Evolutionary conservation across 2,329 filamentous ascomycete genomes (phyloP), one percentile per base, ranked within the genome.

Genomic region (Zymoseptoria tritici): DNA sequence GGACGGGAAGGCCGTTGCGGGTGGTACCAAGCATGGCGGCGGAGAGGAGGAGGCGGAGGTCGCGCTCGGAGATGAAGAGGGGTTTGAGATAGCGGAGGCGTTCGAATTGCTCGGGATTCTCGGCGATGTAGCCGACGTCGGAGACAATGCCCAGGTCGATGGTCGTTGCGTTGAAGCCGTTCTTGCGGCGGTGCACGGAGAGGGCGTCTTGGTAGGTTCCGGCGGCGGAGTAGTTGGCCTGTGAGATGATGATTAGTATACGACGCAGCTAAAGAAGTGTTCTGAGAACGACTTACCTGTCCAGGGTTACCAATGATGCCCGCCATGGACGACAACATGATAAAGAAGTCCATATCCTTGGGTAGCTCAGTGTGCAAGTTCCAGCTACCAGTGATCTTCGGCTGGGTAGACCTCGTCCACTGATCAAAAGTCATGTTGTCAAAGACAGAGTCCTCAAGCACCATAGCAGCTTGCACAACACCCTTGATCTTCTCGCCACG

Each of bases 401-500:
- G 64, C 0, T 49, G 36, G 4, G 68, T 46, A 1, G 59, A 49
- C 16, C 53, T 49, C 2, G 54, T 59, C 8, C 58, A 49, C 8
- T 61, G 57, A 2, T 67, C 57, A 9, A 59, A 57, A 1, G 68
- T 67, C 69, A 72, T 70, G 8, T 61, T 62, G 9, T 64, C 60
- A 29, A 69, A 67, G 0, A 64, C 51, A 1, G 54, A 31, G 20
- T 68, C 64, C 52, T 63, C 29, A 6, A 75, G 62, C 2, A 71
- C 67, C 71, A 74, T 75, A 11, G 73, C 70, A 2, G 64, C 72
- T 54, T 74, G 71, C 19, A 75, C 57, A 21, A 58, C 56, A 22
- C 63, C 63, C 11, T 51, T 49, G 6, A 63, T 55, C 9, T 16
- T 24, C 20, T 49, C 31, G n/a, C 50, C 52, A 20, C 52, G 29